Evolutionary conservation across 225 moss, liverwort and hornwort species (phyloP).

Genomic region (Sphagnum contortum): DNA sequence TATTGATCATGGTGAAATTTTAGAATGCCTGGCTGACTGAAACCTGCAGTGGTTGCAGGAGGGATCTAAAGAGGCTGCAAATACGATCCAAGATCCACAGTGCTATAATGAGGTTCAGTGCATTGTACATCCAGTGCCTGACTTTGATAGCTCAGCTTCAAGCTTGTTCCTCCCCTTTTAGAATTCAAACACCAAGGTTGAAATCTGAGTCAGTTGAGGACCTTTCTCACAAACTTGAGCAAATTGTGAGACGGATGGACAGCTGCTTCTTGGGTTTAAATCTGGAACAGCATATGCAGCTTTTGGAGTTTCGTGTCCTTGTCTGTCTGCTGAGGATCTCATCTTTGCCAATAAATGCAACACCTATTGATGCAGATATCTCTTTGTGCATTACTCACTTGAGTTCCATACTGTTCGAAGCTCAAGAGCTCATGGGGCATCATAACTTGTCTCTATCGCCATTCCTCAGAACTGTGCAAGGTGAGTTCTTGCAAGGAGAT

Average conservation of each 20-base stretch:
- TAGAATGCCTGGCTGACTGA: no score
- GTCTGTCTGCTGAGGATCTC: slow-evolving; percentile 22
- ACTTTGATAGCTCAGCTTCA: slow-evolving; percentile 27
- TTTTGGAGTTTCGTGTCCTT: slow-evolving; percentile 34
- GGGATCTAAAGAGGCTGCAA: slow-evolving; percentile 33
- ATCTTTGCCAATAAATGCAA: slow-evolving; percentile 11
- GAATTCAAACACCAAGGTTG: slow-evolving; percentile 1
- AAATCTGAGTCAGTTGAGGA: slow-evolving; percentile 14
- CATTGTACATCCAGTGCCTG: slow-evolving; percentile 38
- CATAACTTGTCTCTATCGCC: slow-evolving; percentile 14
- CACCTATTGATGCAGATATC: slow-evolving; percentile 4
- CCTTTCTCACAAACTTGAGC: slow-evolving; percentile 22
- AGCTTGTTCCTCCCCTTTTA: slow-evolving; percentile 14
- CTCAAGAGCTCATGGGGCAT: slow-evolving; percentile 11
- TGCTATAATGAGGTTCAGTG: slow-evolving; percentile 27
- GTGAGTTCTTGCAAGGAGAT: slow-evolving; percentile 21
- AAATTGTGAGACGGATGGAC: slow-evolving; percentile 18
- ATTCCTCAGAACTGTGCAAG: slow-evolving; percentile 17
- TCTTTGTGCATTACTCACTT: slow-evolving; percentile 11
- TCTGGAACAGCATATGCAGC: slow-evolving; percentile 16
- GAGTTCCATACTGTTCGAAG: slow-evolving; percentile 6
- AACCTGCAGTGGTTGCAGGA: slow-evolving; percentile 47
- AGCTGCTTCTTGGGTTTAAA: slow-evolving; percentile 34
- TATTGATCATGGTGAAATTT: no score
- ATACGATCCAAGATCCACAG: slow-evolving; percentile 13